Evolutionary conservation across 139 green algal genomes (phyloP), one percentile per base, ranked within the genome.

Genomic region (Pycnococcus provasolii): DNA sequence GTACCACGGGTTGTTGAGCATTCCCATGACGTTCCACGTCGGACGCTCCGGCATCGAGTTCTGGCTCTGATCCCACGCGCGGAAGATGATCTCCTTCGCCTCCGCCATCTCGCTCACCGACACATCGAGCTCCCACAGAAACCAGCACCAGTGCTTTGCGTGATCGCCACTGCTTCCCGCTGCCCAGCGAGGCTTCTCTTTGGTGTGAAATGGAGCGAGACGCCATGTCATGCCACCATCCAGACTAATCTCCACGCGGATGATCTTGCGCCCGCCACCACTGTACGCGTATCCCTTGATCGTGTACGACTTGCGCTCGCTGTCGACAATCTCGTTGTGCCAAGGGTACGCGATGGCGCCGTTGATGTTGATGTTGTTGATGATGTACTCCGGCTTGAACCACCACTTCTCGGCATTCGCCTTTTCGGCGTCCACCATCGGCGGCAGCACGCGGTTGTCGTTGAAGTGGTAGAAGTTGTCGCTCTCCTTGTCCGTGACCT

Each of bases 1-100:
- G 79, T 88, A 97, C 66, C 87, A 82, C 75, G 81, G 90, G 84
- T 98, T 99, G 87, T 97, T 97, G 82, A 96, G 89, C 93, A 97
- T 96, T 71, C 93, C 93, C 89, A 98, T 95, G 42, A 97, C 44
- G 66, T 96, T 98, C 92, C 92, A 97, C 1, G 88, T 94, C 40
- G 80, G 46, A 54, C 80, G 40, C n/a, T 72, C 11, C 2, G 79
- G 79, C 73, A 79, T 69, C 40, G 57, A 90, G 80, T 96, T 96
- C 79, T 86, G 86, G 67, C 48, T 65, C 58, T 79, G 79, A 68
- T 95, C 88, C 79, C 83, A 91, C 3, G 90, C 90, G 8, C 90
- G 84, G 58, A 39, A 64, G 1, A 64, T 71, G 1, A 71, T n/a
- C 40, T 71, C 42, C 2, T 52, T 37, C 1, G 15, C 13, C 47